phyloP scores from a whole-genome alignment of 2,329 filamentous ascomycete species.

The Alternaria brassicae region DNA sequence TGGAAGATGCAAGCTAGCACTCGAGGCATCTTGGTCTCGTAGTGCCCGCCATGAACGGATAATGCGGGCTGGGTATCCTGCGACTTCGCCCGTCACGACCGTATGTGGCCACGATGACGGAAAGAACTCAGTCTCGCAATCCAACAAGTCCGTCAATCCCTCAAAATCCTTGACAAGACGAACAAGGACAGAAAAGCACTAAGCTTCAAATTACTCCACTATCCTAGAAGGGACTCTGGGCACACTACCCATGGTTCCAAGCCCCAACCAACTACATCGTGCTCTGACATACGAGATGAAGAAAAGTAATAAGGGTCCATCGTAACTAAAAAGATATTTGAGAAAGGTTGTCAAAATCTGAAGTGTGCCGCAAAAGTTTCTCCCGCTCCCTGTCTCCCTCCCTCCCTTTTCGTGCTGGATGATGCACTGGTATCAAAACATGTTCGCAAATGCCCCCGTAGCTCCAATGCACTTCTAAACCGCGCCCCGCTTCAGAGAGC shows the following conservation, averaged over 20 bases:
- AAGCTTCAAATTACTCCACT: constrained; percentile 35
- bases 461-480: constrained; percentile 2
- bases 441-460: constrained; percentile 25
- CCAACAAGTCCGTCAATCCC: neutral
- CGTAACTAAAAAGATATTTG: constrained; percentile 48
- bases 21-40: too few relatives aligned
- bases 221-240: constrained; percentile 29
- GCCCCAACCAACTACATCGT: constrained; percentile 31
- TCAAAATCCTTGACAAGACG: neutral
- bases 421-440: constrained; percentile 51
- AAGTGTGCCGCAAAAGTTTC: constrained; percentile 32
- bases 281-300: constrained; percentile 43
- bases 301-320: constrained; percentile 36
- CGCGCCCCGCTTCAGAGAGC: constrained; percentile 21
- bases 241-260: constrained; percentile 26
- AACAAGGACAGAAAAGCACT: constrained; percentile 17
- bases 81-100: too few relatives aligned
- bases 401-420: constrained; percentile 38
- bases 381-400: constrained; percentile 16
- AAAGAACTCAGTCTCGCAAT: neutral
- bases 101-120: too few relatives aligned
- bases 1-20: too few relatives aligned
- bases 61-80: too few relatives aligned
- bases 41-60: too few relatives aligned
- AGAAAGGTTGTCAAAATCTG: constrained; percentile 39